Evolutionary conservation across 352 stramenopile genomes (phyloP), one percentile per base, ranked within the genome.

Genomic region (Proteromonas lacertae): DNA sequence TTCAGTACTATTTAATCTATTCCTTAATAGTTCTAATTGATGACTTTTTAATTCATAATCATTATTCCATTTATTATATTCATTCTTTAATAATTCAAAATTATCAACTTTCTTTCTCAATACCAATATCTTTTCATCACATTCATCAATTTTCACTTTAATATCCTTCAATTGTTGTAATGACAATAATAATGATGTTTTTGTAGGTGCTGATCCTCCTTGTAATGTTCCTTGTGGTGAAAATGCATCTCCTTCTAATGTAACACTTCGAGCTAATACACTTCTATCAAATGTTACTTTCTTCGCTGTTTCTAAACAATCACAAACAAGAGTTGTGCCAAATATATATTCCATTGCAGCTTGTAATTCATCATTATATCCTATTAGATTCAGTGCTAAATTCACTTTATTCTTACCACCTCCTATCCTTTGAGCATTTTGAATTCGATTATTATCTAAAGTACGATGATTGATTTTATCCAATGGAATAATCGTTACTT

Each of bases 401-500:
- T 59, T 66, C 1, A 84, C 76, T n/a, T n/a, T n/a, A n/a, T n/a
- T n/a, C n/a, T n/a, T n/a, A 42, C 71, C 66, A 1, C 76, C 70
- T 16, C 76, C 71, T 25, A 56, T 57, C 8, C 76, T 75, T 30
- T 59, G 66, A 16, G 66, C 49, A 37, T 86, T 57, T 41, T 76
- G 69, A 23, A 49, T 26, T 31, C 38, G 31, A 40, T 41, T 36
- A 25, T 30, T 25, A 25, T 41, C 18, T 0, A 60, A 48, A 5
- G 67, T 38, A 30, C 68, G 66, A 17, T 60, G 58, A 2, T 64
- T 68, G 54, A 96, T 92, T 40, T 88, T 82, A 47, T 95, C 90
- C 9, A 99, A 60, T 21, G 87, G 87, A 44, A 99, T 89, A 31
- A 97, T 92, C 3, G 84, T 99, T 14, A 96, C 82, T 22, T 83